Evolutionary conservation across 208 protist genomes (phyloP).

Genomic region (Crithidia expoeki): DNA sequence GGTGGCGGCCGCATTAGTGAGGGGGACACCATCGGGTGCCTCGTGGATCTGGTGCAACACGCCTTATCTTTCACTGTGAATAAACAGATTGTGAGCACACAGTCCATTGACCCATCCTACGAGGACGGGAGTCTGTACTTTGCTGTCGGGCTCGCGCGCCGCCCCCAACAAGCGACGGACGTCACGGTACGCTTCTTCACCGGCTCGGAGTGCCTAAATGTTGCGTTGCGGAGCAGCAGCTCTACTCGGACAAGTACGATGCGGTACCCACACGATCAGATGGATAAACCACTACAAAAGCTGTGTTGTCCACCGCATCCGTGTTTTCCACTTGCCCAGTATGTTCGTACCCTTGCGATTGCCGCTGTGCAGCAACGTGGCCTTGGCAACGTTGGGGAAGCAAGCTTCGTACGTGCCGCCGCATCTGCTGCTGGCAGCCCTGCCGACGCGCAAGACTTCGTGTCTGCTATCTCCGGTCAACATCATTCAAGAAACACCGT

Average conservation of each 20-base stretch:
- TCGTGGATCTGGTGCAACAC: slow-evolving; percentile 68
- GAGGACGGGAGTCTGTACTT: slow-evolving; percentile 50
- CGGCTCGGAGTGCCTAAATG: slow-evolving; percentile 18
- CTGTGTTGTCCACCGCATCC: neutral
- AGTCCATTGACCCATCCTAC: slow-evolving; percentile 25
- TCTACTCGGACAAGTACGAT: neutral
- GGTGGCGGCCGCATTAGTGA: slow-evolving; percentile 34
- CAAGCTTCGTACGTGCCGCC: neutral
- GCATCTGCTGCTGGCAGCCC: neutral
- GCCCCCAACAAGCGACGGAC: slow-evolving; percentile 28
- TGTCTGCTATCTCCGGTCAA: slow-evolving; percentile 30
- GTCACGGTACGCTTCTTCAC: slow-evolving; percentile 57
- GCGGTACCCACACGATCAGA: neutral
- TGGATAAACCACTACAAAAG: no score
- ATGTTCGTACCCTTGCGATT: slow-evolving; percentile 21
- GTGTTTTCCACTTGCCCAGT: slow-evolving; percentile 16
- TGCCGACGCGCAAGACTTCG: slow-evolving; percentile 29
- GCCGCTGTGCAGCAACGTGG: slow-evolving; percentile 16
- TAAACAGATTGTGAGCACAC: slow-evolving; percentile 31
- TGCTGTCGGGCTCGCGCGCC: slow-evolving; percentile 64
- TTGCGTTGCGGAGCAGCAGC: no score
- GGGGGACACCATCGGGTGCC: slow-evolving; percentile 69
- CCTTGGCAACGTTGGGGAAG: neutral
- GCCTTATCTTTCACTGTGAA: slow-evolving; percentile 78
- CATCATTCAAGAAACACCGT: no score